A percentile compares a stretch with the other conserved stretches of the same genome.
Conservation (phyloP, 1,139 yeast species). For the Kodamaea alishanica region DNA sequence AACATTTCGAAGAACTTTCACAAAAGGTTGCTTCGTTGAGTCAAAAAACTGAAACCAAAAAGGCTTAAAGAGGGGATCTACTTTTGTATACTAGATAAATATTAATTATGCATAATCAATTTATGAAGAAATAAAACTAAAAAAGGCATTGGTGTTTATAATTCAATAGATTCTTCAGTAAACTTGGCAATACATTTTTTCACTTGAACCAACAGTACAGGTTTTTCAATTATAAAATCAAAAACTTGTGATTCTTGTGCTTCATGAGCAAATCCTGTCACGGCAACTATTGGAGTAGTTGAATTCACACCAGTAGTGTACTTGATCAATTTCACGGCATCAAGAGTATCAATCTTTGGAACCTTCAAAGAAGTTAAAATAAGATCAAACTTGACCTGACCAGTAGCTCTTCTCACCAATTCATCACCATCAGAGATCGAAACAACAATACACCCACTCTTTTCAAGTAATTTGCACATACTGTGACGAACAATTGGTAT, state of each 20-base stretch:
- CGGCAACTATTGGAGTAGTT: constrained; percentile 72
- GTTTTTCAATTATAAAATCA: constrained; percentile 73
- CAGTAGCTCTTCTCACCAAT: constrained; percentile 74
- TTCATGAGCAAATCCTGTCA: constrained; percentile 71
- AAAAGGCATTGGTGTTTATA: neutral
- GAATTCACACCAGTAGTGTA: constrained; percentile 75
- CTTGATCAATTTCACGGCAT: constrained; percentile 73
- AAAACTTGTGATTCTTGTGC: constrained; percentile 58
- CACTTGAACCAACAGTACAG: constrained; percentile 44
- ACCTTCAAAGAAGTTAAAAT: constrained; percentile 74
- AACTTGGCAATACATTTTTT: constrained; percentile 23
- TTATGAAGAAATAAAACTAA: neutral
- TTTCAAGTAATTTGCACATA: constrained; percentile 60
- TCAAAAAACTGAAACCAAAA: neutral
- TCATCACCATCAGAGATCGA: constrained; percentile 80
- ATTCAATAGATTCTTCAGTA: constrained; percentile 30
- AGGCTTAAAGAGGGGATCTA: neutral
- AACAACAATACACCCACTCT: constrained; percentile 77
- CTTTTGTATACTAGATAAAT: neutral
- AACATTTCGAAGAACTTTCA: neutral
- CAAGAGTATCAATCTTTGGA: constrained; percentile 65
- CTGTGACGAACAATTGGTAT: constrained; percentile 78
- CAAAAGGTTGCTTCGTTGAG: neutral
- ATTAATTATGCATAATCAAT: neutral
- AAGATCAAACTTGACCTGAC: constrained; percentile 79